Conservation (phyloP, 2,329 filamentous ascomycete species). For the Penicillium sp. region DNA sequence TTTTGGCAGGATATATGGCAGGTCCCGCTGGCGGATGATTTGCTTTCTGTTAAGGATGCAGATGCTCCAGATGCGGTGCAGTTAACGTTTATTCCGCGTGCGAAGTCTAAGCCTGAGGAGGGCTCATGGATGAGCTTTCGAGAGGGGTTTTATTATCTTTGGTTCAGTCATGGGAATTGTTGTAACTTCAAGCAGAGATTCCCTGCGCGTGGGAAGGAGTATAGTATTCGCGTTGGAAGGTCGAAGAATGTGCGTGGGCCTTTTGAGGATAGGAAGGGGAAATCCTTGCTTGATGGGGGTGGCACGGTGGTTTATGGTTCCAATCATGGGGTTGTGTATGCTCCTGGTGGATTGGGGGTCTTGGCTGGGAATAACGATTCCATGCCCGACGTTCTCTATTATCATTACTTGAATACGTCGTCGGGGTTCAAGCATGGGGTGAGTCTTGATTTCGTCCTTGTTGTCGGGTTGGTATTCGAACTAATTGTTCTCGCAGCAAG, state of each 20-base stretch:
- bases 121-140: slow-evolving; percentile 40
- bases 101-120: slow-evolving; percentile 30
- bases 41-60: slow-evolving; percentile 30
- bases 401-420: slow-evolving; percentile 41
- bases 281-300: slow-evolving; percentile 32
- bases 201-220: slow-evolving; percentile 34
- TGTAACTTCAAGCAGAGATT: slow-evolving; percentile 33
- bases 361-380: slow-evolving; percentile 24
- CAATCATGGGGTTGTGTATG: slow-evolving; percentile 41
- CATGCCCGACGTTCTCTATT: slow-evolving; percentile 39
- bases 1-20: slow-evolving; percentile 41
- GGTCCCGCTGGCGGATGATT: slow-evolving; percentile 33
- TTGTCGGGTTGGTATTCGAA: not conserved
- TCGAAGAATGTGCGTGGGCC: slow-evolving; percentile 35
- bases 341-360: slow-evolving; percentile 41
- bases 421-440: slow-evolving; percentile 32
- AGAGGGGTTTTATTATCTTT: slow-evolving; percentile 40
- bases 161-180: slow-evolving; percentile 43
- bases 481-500: slow-evolving; percentile 27
- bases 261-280: slow-evolving; percentile 35
- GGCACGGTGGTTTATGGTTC: slow-evolving; percentile 40
- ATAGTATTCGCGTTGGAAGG: slow-evolving; percentile 39
- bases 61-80: slow-evolving; percentile 28
- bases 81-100: slow-evolving; percentile 27
- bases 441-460: slow-evolving; percentile 8